Evolutionary conservation across 2,329 filamentous ascomycete genomes (phyloP).

Genomic region (Blastomyces emzantsi): DNA sequence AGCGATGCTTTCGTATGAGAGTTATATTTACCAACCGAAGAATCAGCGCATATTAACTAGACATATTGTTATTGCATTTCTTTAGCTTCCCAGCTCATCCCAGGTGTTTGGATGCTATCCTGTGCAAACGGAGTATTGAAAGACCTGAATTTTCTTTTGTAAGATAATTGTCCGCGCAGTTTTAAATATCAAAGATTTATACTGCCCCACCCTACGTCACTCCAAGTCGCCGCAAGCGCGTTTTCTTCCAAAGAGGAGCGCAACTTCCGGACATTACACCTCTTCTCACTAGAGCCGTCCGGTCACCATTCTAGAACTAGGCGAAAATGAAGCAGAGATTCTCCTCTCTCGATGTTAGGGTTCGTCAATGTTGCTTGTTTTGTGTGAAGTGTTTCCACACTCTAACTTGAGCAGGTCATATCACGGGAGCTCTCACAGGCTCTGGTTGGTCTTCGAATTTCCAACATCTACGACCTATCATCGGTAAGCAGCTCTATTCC

Average conservation of each 20-base stretch:
- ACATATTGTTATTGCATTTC: background rate
- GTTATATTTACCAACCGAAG: background rate
- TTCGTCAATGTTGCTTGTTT: slow-evolving; percentile 20
- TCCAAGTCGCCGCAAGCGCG: background rate
- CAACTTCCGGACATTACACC: background rate
- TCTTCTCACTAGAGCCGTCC: background rate
- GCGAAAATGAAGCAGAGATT: slow-evolving; percentile 51
- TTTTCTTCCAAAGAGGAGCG: background rate
- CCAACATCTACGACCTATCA: slow-evolving; percentile 93
- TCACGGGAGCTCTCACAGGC: slow-evolving; percentile 78
- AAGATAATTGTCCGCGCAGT: background rate
- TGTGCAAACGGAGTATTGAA: background rate
- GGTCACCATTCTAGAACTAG: background rate
- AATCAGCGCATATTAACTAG: background rate
- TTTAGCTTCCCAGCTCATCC: background rate
- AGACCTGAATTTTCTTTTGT: background rate
- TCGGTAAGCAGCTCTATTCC: slow-evolving; percentile 43
- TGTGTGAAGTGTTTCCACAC: background rate
- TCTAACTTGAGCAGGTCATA: slow-evolving; percentile 58
- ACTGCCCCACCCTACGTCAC: slow-evolving; percentile 21
- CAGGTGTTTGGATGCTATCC: background rate
- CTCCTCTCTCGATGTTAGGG: slow-evolving; percentile 51
- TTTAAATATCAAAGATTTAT: background rate
- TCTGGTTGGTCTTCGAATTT: slow-evolving; percentile 68
- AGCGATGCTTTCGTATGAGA: background rate